Conservation (phyloP, 2,329 filamentous ascomycete genomes). For the Fusarium acutatum region DNA sequence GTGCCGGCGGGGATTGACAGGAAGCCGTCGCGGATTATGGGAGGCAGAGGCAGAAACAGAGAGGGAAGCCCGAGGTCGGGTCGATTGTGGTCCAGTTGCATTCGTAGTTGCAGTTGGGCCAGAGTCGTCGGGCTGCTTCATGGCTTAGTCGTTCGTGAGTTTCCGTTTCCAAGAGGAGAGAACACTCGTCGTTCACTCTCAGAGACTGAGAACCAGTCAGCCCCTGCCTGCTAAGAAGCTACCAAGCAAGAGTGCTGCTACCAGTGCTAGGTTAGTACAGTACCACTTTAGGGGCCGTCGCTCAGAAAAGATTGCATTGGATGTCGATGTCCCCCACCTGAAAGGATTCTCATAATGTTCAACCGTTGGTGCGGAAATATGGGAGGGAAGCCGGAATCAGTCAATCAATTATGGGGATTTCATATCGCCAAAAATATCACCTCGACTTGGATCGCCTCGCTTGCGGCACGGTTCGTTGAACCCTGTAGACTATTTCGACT, state of each 20-base stretch:
- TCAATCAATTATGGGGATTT: conserved; percentile 13
- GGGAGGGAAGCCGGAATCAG: neutral
- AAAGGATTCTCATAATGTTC: neutral
- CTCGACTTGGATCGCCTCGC: conserved; percentile 2
- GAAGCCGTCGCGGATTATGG: conserved; percentile 50
- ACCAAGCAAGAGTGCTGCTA: neutral
- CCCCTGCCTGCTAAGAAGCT: conserved; percentile 15
- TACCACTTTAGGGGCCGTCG: conserved; percentile 1
- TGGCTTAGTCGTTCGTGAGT: conserved; percentile 23
- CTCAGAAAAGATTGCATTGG: neutral
- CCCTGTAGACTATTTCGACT: neutral
- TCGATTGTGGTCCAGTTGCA: conserved; percentile 3
- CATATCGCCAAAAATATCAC: conserved; percentile 1
- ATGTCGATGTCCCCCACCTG: conserved; percentile 10
- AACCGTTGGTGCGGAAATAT: conserved; percentile 5
- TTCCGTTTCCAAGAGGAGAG: conserved; percentile 22
- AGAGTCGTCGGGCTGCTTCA: conserved; percentile 27
- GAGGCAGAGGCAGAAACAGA: neutral
- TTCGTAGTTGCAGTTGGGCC: neutral
- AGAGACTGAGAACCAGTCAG: conserved; percentile 23
- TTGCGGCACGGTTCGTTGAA: conserved; percentile 21
- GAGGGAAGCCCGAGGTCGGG: conserved; percentile 27
- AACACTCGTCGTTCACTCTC: conserved; percentile 20
- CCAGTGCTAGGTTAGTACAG: neutral
- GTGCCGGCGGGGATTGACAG: conserved; percentile 59